Conservation (phyloP, 2,329 filamentous ascomycete genomes). For the Pyrenophora tritici-repentis region DNA sequence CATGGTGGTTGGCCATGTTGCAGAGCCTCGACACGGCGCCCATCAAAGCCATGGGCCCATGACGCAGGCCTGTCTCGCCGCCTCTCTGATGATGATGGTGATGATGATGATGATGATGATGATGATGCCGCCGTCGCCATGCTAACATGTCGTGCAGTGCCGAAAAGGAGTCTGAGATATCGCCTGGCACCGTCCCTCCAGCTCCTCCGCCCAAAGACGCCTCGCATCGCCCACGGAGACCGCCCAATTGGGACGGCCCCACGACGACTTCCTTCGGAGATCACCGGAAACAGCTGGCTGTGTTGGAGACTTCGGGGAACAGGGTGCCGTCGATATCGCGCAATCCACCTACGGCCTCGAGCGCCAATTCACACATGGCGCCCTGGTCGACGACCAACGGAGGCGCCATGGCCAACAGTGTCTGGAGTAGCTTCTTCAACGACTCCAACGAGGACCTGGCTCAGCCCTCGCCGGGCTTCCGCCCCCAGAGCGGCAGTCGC, state of each 20-base stretch:
- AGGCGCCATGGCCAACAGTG: conserved; percentile 50
- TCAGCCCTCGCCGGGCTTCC: conserved; percentile 73
- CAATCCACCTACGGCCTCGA: conserved; percentile 60
- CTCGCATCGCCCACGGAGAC: conserved; percentile 40
- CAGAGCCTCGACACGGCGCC: conserved; percentile 19
- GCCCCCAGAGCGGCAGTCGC: conserved; percentile 60
- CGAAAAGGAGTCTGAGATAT: conserved; percentile 53
- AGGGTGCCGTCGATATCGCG: conserved; percentile 63
- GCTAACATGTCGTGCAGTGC: conserved; percentile 34
- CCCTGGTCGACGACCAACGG: conserved; percentile 56
- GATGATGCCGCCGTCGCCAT: conserved; percentile 33
- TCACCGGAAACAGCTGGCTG: conserved; percentile 73
- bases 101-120: conserved; percentile 11
- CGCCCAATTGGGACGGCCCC: conserved; percentile 60
- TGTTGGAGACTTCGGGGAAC: conserved; percentile 66
- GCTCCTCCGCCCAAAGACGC: conserved; percentile 45
- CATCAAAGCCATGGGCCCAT: conserved; percentile 14
- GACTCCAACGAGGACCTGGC: conserved; percentile 73
- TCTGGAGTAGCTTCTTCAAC: conserved; percentile 68
- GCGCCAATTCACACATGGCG: conserved; percentile 57
- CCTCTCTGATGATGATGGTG: conserved; percentile 29
- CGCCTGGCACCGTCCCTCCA: conserved; percentile 46
- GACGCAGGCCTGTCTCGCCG: conserved; percentile 29
- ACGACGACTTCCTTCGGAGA: conserved; percentile 66
- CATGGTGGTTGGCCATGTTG: conserved; percentile 17